These are phyloP conservation scores for Tolypocladium tundrense DNA, from an alignment of 2,329 filamentous ascomycete species.

Conservation along the genomic window DNA sequence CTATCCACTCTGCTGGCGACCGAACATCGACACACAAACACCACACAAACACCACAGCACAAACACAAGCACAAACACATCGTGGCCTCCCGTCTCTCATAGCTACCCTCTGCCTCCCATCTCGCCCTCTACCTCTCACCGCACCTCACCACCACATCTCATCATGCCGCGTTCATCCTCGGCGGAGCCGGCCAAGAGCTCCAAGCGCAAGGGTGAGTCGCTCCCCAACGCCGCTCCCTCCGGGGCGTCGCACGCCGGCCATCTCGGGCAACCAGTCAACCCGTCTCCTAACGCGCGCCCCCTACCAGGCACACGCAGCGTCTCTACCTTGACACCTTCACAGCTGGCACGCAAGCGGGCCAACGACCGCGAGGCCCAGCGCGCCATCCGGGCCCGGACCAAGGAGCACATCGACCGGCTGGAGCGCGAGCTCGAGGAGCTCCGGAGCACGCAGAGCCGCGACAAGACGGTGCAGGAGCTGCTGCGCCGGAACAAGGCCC, in stretches of 20 bases:
- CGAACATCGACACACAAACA: not conserved
- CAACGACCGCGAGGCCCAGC: slow-evolving; percentile 84
- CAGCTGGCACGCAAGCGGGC: slow-evolving; percentile 84
- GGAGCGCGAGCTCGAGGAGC: slow-evolving; percentile 64
- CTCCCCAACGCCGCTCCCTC: too few relatives aligned
- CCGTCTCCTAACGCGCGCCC: not conserved
- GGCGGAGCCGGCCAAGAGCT: slow-evolving; percentile 29
- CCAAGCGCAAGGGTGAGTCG: slow-evolving; percentile 35
- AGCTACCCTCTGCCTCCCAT: not conserved
- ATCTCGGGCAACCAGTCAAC: not conserved
- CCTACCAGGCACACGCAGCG: slow-evolving; percentile 53
- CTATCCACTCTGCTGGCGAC: not conserved
- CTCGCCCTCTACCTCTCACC: too few relatives aligned
- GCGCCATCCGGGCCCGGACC: slow-evolving; percentile 76
- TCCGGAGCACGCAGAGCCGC: slow-evolving; percentile 40
- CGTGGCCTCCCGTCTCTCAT: not conserved
- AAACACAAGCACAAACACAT: not conserved
- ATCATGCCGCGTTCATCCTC: slow-evolving; percentile 32
- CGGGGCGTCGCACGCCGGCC: not conserved
- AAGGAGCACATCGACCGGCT: slow-evolving; percentile 76
- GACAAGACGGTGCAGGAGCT: slow-evolving; percentile 43
- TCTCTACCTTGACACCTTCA: slow-evolving; percentile 77
- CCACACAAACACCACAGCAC: too few relatives aligned
- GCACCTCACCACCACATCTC: not conserved
- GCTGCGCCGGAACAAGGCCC: slow-evolving; percentile 38